These are phyloP conservation scores for Pseudonectria foliicola DNA, from an alignment of 2,329 filamentous ascomycete genomes.

Conservation along the genomic window DNA sequence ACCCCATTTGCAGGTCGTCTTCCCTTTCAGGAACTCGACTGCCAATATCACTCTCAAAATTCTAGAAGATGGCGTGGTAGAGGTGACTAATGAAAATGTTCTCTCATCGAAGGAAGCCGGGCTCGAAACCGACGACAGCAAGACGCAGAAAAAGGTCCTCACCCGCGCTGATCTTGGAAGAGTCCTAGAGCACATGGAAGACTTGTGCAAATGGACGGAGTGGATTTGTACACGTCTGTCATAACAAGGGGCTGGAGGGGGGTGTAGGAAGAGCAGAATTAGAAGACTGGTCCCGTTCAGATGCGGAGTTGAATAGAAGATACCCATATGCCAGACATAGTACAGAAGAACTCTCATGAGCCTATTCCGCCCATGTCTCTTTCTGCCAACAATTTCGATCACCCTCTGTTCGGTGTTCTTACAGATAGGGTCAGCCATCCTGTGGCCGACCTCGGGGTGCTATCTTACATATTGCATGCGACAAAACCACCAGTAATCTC, in stretches of 20 bases:
- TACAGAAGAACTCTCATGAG: too few species aligned
- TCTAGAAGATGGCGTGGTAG: conserved; percentile 50
- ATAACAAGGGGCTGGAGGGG: conserved; percentile 6
- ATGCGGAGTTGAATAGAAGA: conserved; percentile 16
- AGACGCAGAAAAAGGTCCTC: conserved; percentile 29
- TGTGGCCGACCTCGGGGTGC: neutral
- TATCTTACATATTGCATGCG: too few species aligned
- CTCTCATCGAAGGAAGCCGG: conserved; percentile 14
- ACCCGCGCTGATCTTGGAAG: conserved; percentile 36
- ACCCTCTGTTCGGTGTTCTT: neutral
- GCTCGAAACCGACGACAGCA: conserved; percentile 10
- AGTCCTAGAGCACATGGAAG: conserved; percentile 42
- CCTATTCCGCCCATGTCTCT: too few species aligned
- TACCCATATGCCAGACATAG: conserved; percentile 10
- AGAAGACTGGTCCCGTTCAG: too few species aligned
- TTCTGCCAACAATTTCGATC: too few species aligned
- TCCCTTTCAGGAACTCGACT: conserved; percentile 42
- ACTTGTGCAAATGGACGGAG: conserved; percentile 47
- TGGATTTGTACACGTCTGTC: conserved; percentile 39
- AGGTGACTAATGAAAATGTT: conserved; percentile 51
- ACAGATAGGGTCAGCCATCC: neutral
- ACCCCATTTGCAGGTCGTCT: conserved; percentile 45
- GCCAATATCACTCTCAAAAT: conserved; percentile 53
- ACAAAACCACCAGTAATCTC: neutral
- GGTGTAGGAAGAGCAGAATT: too few species aligned